phyloP scores from a whole-genome alignment of 2,329 filamentous ascomycete species.

The Huntiella moniliformis region DNA sequence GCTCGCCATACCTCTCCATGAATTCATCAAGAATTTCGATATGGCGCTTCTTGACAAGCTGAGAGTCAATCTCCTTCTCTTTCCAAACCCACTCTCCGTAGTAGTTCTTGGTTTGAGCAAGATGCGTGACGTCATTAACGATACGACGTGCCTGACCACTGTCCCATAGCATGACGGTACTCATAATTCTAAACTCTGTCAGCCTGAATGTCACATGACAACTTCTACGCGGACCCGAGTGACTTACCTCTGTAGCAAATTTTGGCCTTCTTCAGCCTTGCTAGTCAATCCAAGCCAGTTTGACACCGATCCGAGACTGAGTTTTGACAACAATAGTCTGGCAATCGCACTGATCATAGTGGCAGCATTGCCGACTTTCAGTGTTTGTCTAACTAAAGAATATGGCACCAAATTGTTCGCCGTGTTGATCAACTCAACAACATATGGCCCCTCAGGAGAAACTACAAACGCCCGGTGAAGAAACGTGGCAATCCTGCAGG shows the following conservation, averaged over 20 bases:
- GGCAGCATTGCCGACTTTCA: conserved; percentile 60
- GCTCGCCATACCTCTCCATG: conserved; percentile 29
- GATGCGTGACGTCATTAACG: neutral
- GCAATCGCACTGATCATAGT: conserved; percentile 66
- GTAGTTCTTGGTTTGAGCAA: neutral
- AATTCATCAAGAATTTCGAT: conserved; percentile 42
- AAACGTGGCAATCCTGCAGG: conserved; percentile 46
- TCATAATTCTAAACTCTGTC: conserved; percentile 41
- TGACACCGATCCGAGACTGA: conserved; percentile 53
- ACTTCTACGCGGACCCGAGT: neutral
- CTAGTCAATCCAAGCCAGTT: conserved; percentile 63
- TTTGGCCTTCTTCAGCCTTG: conserved; percentile 60
- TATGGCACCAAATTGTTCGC: conserved; percentile 56
- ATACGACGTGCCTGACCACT: conserved; percentile 40
- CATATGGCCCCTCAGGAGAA: conserved; percentile 56
- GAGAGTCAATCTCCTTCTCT: neutral
- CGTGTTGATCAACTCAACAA: conserved; percentile 52
- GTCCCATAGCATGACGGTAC: conserved; percentile 55
- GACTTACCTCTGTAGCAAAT: conserved; percentile 43
- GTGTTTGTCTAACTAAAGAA: conserved; percentile 49
- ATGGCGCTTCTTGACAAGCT: conserved; percentile 29
- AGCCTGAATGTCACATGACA: conserved; percentile 2
- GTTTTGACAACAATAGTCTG: conserved; percentile 54
- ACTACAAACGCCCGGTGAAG: conserved; percentile 55
- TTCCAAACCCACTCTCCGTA: conserved; percentile 2